Base-by-base conservation (phyloP, 805 yeast genomes). In the Zygosaccharomyces rouxii region DNA sequence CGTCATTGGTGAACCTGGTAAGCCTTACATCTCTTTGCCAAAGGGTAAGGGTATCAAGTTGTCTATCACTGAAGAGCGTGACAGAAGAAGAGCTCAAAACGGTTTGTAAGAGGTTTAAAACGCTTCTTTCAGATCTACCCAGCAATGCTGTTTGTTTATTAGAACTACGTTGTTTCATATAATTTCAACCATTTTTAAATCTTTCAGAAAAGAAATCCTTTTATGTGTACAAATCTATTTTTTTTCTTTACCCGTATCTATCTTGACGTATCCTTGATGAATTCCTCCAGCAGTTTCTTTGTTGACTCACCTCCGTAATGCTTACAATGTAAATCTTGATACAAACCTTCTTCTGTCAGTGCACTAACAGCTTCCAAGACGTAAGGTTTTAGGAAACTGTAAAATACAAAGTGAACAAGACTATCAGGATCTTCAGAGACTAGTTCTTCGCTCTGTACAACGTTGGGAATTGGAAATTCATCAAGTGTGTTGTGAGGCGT, bases 41-140 rank as follows among this genome's bases (percentile, higher is more conserved):
- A 89, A 89, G 92, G 97, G 97, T 80, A 89, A 89, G 84, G 97
- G 97, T 86, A 86, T 89, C 77, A 89, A 89, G 83, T 83, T 89
- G 72, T 73, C 92, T 69, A 89, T 89, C 73, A 80, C 96, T 71
- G 97, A 89, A 80, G 97, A 89, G 84, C 89, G 97, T 79, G 97
- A 89, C 87, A 83, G 90, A 83, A 90, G 95, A 79, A 86, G 96
- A 79, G 89, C 92, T 71, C 86, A 80, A 73, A 75, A 72, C 64
- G 80, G 79, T 73, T 74, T 77, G 69, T 73, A 74, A 74, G 75
- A 72, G 65, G 80, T 79, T 73, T 74, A 76, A 69, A 72, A 73
- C 73, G 50, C 56, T 54, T 43, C 35, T 45, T 44, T 47, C 35
- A 23, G 38, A 37, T 42, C 47, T 45, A 42, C 46, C 43, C 44